These are phyloP conservation scores for Botrytis byssoidea DNA, from an alignment of 2,329 filamentous ascomycete genomes.

Conservation along the genomic window DNA sequence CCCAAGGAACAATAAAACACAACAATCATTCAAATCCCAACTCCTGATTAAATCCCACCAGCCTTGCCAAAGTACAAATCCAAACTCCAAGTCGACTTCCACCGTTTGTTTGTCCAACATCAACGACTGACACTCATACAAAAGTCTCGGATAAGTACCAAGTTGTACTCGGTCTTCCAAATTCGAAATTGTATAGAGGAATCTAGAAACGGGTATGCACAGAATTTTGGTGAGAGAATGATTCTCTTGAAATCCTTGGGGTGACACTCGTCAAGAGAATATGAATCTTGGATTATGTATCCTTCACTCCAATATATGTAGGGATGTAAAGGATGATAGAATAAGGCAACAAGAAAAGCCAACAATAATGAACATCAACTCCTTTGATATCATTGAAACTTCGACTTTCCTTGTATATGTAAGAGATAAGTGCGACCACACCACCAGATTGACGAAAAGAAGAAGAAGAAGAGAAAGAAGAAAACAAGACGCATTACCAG, in stretches of 20 bases:
- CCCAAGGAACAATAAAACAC: background rate
- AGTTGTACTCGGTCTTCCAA: constrained; percentile 16
- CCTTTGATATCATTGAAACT: background rate
- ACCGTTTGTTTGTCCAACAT: constrained; percentile 14
- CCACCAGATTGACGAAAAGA: background rate
- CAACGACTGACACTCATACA: background rate
- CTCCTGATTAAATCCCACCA: background rate
- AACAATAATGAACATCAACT: background rate
- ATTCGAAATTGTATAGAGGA: background rate
- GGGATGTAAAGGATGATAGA: background rate
- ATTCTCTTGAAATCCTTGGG: background rate
- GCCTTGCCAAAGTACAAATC: background rate
- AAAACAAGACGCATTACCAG: background rate
- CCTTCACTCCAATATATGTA: background rate
- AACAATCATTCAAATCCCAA: background rate
- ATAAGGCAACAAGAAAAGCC: background rate
- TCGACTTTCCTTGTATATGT: background rate
- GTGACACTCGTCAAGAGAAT: constrained; percentile 15
- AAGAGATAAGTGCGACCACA: background rate
- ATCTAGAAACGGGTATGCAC: constrained; percentile 16
- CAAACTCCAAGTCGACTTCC: background rate
- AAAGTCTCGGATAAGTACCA: constrained; percentile 19
- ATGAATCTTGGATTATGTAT: background rate
- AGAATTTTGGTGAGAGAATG: constrained; percentile 1
- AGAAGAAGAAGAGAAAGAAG: background rate